Base-by-base conservation (phyloP, 495 filamentous ascomycete genomes). In the Ascobolus immersus region DNA sequence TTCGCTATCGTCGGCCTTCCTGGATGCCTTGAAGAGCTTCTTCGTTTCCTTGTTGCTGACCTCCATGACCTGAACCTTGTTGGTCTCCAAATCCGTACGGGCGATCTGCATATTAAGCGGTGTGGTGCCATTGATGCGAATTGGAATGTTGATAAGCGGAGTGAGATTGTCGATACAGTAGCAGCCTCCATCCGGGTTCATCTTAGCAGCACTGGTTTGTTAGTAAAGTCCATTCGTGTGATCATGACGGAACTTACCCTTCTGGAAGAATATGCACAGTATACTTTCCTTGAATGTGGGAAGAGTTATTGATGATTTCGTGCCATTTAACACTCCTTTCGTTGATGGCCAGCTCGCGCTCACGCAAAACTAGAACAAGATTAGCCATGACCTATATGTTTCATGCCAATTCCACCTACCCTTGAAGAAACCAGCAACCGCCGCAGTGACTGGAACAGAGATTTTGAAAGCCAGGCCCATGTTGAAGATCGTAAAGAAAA, bases 201-300 rank as follows among this genome's bases (percentile, higher is more conserved):
- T 57, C 29, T 74, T 59, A 9, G 77, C 86, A 37, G 81, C 89
- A 3, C 78, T 82, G 45, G n/a, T 27, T 58, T 36, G 57, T 55
- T 28, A 33, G 17, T 18, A n/a, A n/a, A n/a, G n/a, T n/a, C n/a
- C n/a, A n/a, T n/a, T n/a, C n/a, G 36, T 6, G 21, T 12, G 13
- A 4, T 13, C 31, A 8, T n/a, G 29, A 17, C 17, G 20, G 20
- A 13, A 55, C 71, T 45, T 51, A 82, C 69, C 86, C 86, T 62
- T 96, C 86, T 2, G 86, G 86, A 18, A 96, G 59, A 49, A 94
- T 89, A 47, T 96, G 80, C 47, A 96, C 80, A 40, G 90, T 84
- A 55, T 92, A 79, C 49, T 77, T 82, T 48, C 86, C 86, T 50
- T 90, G 62, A 34, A 94, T 92, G 44, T 92, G 63, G 5, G 84